Evolutionary conservation across 495 filamentous ascomycete species (phyloP), one percentile per base, ranked within the genome.

Genomic region (Glonium stellatum): DNA sequence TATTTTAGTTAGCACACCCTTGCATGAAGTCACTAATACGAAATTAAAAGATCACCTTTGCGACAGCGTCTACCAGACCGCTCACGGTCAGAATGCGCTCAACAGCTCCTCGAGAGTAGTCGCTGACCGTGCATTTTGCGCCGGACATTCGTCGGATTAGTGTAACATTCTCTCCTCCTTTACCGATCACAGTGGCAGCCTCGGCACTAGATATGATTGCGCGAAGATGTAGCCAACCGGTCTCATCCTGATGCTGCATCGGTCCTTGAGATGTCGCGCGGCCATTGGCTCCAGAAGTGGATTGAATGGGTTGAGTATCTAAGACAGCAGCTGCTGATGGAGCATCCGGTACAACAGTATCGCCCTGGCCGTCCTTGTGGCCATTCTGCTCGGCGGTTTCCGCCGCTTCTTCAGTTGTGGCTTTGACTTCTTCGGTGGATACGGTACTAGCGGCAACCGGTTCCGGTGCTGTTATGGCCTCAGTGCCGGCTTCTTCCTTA

Each of bases 91-190:
- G 77, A 64, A 98, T 97, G 70, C 93, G 87, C 74, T 98, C 93
- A 27, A 97, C 90, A 36, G 93, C 92, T 63, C 93, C 93, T 67
- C 95, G 88, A 67, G 92, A 85, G 69, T 97, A 98, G 72, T 98
- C 93, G 77, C 91, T 96, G 63, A 98, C 91, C 35, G 95, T 97
- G 77, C 93, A 97, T 76, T 97, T 97, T 63, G 93, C 93, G 65
- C 87, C 88, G 10, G 95, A 95, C 77, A 90, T 78, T 69, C 85
- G 87, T 59, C 93, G 84, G 64, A 97, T 96, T 72, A 91, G 86
- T 60, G 91, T 92, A 57, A 98, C 93, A 71, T 98, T 98, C 77
- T 98, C 93, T 69, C 93, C 93, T 67, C 90, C 92, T 78, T 97
- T 98, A 60, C 93, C 93, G 77, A 98, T 98, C 55, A 96, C 88